Conservation (phyloP, 768 basidiomycete species). For the Tricholomella constricta region DNA sequence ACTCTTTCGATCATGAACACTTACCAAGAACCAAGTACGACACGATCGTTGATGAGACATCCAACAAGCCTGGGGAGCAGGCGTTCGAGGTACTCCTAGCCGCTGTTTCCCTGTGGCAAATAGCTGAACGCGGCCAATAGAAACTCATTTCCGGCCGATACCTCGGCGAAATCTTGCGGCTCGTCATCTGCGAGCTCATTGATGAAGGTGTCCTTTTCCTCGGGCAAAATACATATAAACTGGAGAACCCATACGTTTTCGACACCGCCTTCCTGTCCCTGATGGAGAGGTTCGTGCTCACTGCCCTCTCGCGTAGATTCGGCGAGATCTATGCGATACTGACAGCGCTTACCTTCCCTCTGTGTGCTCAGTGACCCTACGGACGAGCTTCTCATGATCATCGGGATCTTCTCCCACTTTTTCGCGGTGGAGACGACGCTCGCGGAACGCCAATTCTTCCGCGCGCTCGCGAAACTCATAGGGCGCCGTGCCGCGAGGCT, state of each 20-base stretch:
- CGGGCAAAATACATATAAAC: conserved; percentile 98
- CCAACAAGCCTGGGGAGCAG: conserved; percentile 97
- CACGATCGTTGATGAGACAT: conserved; percentile 84
- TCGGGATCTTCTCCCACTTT: conserved; percentile 97
- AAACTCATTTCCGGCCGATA: conserved; percentile 97
- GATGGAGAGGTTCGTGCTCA: conserved; percentile 77
- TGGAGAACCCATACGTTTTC: conserved; percentile 89
- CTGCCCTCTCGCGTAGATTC: background rate
- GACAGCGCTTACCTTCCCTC: background rate
- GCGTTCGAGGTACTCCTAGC: conserved; percentile 69
- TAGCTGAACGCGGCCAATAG: conserved; percentile 33
- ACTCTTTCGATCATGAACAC: conserved; percentile 93
- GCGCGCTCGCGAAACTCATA: conserved; percentile 86
- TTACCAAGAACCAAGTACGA: conserved; percentile 97
- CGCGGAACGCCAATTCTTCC: conserved; percentile 97
- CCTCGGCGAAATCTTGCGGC: conserved; percentile 94
- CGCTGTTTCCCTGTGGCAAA: background rate
- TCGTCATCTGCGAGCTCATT: conserved; percentile 93
- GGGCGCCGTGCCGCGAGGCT: conserved; percentile 88
- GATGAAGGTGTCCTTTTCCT: conserved; percentile 97
- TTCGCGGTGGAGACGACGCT: conserved; percentile 95
- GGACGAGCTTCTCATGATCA: conserved; percentile 94
- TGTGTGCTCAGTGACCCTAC: conserved; percentile 78
- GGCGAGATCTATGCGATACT: background rate
- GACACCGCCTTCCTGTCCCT: conserved; percentile 97